These are phyloP conservation scores for Corchorus olitorius DNA, from an alignment of 345 rosid genomes.

Conservation along the genomic window DNA sequence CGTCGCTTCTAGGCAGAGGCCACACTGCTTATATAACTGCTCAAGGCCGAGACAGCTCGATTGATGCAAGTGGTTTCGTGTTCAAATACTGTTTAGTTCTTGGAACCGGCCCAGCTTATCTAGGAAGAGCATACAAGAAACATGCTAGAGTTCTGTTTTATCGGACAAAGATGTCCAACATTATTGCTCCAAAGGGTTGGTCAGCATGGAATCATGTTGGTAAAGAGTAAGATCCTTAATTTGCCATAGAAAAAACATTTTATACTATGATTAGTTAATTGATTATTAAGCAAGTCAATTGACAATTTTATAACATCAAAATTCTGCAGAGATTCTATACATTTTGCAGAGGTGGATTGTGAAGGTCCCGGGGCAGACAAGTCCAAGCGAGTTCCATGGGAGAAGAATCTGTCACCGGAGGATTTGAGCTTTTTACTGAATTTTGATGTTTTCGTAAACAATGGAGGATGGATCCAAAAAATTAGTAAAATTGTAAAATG, in stretches of 20 bases:
- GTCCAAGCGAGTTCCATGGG: constrained; percentile 8
- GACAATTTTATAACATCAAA: neutral
- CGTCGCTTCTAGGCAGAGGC: neutral
- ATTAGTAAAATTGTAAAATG: too few species aligned
- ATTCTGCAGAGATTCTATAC: neutral
- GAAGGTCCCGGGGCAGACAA: neutral
- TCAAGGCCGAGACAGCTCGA: neutral
- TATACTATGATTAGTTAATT: neutral
- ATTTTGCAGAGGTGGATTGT: constrained; percentile 1
- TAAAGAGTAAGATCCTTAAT: neutral
- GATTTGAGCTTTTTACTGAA: neutral
- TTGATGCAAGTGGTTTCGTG: neutral
- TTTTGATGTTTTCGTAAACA: neutral
- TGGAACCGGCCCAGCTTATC: neutral
- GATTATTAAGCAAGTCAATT: neutral
- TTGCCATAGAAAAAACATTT: neutral
- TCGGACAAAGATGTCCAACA: neutral
- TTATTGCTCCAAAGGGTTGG: constrained; percentile 5
- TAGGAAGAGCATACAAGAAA: neutral
- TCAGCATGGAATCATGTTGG: constrained; percentile 6
- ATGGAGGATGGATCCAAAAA: too few species aligned
- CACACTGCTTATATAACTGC: neutral
- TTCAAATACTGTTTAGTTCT: neutral
- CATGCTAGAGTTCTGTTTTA: neutral
- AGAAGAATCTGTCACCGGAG: neutral